Base-by-base conservation (phyloP, 306 rosid species). In the Abrus precatorius region DNA sequence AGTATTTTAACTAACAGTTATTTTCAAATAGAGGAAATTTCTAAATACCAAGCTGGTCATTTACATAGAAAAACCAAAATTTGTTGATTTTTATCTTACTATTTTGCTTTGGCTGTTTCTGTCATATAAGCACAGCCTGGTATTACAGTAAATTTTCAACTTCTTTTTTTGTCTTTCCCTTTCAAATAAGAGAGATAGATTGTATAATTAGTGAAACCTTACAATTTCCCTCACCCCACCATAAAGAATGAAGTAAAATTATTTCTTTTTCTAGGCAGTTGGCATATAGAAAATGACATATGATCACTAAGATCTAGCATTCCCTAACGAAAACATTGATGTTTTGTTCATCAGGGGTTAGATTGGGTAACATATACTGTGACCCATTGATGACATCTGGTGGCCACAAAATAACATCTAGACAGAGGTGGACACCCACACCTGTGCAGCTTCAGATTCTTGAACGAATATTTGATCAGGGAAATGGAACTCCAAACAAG, bases 361-460 rank as follows among this genome's bases (percentile, higher is more conserved):
- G 97, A 81, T 82, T 92, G 80, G 97, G 98, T 13, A 91, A 83
- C 74, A 75, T 91, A 28, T 95, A 95, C 88, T 93, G 94, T 77
- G 98, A 95, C 38, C 87, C 97, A 40, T 82, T 93, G 76, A 82
- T 93, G 94, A 78, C 90, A 83, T 84, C 98, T 81, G 59, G 80
- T 63, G 92, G 94, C 63, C 99, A 93, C 92, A 95, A 95, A 72
- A 91, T 95, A 36, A 88, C 94, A 40, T 92, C 99, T 4, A 89
- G 99, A 72, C 99, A 95, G 79, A 84, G 99, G n/a, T 95, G 99
- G 99, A 95, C 94, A 74, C 99, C 99, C 34, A 90, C 97, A 4
- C 91, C 94, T 0, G 70, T 90, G 83, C 99, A 95, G 82, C 98
- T 95, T 49, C 94, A 93, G 83, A 93, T 93, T 85, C 92, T 95